Evolutionary conservation across 345 rosid genomes (phyloP).

Genomic region (Lepidium didymum): DNA sequence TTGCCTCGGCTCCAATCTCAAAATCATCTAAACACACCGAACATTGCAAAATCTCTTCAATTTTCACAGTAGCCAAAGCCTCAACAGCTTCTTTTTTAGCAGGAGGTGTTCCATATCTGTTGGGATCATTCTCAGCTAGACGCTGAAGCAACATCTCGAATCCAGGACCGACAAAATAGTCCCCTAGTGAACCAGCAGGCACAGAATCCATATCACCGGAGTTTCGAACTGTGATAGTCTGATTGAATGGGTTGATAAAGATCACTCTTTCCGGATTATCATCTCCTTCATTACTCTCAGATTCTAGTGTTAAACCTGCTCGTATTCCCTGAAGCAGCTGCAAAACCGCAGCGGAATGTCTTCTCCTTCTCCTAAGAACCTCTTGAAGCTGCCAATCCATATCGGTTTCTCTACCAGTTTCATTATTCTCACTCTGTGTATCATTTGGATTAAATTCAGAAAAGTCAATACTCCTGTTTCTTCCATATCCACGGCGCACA

Average conservation of each 20-base stretch:
- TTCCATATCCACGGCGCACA: slow-evolving; percentile 34
- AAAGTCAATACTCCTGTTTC: slow-evolving; percentile 32
- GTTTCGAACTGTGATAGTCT: slow-evolving; percentile 47
- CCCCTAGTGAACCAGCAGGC: slow-evolving; percentile 49
- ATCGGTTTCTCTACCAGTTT: slow-evolving; percentile 30
- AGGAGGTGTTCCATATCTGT: slow-evolving; percentile 78
- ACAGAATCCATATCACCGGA: slow-evolving; percentile 33
- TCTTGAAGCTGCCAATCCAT: slow-evolving; percentile 59
- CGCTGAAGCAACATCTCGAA: slow-evolving; percentile 75
- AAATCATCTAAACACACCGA: slow-evolving; percentile 84
- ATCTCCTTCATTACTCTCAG: slow-evolving; percentile 33
- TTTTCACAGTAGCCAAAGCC: slow-evolving; percentile 49
- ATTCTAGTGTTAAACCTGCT: slow-evolving; percentile 53
- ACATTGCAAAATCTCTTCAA: slow-evolving; percentile 55
- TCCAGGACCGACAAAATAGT: slow-evolving; percentile 83
- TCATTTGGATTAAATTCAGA: slow-evolving; percentile 30
- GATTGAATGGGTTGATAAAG: slow-evolving; percentile 43
- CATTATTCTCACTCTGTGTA: neutral
- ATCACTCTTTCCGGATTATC: slow-evolving; percentile 24
- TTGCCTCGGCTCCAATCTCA: slow-evolving; percentile 52
- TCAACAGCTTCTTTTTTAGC: slow-evolving; percentile 74
- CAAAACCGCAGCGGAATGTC: slow-evolving; percentile 54
- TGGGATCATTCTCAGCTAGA: slow-evolving; percentile 80
- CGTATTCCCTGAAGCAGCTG: slow-evolving; percentile 71
- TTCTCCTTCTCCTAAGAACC: slow-evolving; percentile 49